Evolutionary conservation across 2,329 filamentous ascomycete species (phyloP), one percentile per base, ranked within the genome.

Genomic region (Cladorrhinum sp.): DNA sequence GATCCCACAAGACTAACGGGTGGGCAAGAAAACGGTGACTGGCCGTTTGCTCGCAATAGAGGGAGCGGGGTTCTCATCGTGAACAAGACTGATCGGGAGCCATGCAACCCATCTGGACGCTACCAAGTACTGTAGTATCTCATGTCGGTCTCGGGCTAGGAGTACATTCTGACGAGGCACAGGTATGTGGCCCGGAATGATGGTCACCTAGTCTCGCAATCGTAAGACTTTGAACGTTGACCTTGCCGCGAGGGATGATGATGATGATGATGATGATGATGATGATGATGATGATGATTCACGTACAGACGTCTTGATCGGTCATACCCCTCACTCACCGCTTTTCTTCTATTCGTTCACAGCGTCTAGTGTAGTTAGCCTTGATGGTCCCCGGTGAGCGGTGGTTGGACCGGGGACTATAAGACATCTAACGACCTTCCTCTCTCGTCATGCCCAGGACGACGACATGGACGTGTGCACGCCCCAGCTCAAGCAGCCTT

Each of bases 361-460:
- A 51, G 25, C 59, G 52, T 45, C 18, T 45, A 45, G n/a, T 18
- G n/a, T 16, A 7, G 41, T 9, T 18, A 18, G 16, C 16, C 36
- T 5, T 53, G 60, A 58, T 48, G 56, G 41, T 23, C 53, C 20
- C 25, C 56, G 24, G 41, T 36, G 55, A 51, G 9, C 10, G 55
- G 59, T 59, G 53, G 58, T 59, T 62, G 60, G 62, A 50, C 18
- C 23, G 25, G 36, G 38, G 38, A 24, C 24, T 32, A 29, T 29
- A 50, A 41, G 58, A 29, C 18, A 38, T 23, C 58, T 62, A 62
- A 62, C 22, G 59, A 66, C 65, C 64, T 67, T 67, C 65, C 65
- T 67, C 57, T 66, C 62, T 67, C 23, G 65, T 67, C 64, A 48
- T 53, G 59, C 55, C 59, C 56, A 61, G 59, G 58, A 61, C 48